Base-by-base conservation (phyloP, 2,329 filamentous ascomycete species). In the Thelonectria blattea region DNA sequence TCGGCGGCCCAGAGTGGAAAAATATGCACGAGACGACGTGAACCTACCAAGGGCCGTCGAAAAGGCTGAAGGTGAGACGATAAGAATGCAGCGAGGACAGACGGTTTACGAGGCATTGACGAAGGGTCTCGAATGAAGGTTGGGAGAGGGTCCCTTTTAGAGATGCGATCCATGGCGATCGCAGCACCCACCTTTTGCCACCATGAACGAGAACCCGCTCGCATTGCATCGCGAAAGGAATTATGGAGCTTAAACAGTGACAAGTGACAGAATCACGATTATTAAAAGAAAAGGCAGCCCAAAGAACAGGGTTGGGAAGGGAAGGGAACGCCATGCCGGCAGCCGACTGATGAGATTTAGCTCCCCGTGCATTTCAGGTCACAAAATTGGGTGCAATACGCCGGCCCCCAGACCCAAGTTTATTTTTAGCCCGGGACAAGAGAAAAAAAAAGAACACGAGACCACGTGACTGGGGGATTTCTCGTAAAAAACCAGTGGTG, bases 361-460 rank as follows among this genome's bases (percentile, higher is more conserved):
- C 34, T 15, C 34, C 34, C 12, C 12, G 11, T 37, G 34, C 34
- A 37, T 37, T 41, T 37, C 34, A 37, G 34, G 34, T 37, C 34
- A 37, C 34, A 37, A 37, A 37, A 37, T 37, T 37, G 34, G 34
- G 4, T 30, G 34, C 12, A 37, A 37, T 37, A 15, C 7, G 34
- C 34, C 15, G 34, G 34, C 34, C 15, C n/a, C 34, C 15, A 37
- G 34, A 12, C 2, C 34, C 34, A 37, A 32, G n/a, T 55, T 52
- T 70, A 70, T 70, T 69, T 70, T 70, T 71, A 71, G 68, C 45
- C 51, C 18, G 20, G 37, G n/a, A 10, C 56, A 42, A 39, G 47
- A 5, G n/a, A 9, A 5, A 45, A 45, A 18, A 45, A 46, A 46
- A 46, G 61, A 68, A 73, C 71, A 73, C 71, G 71, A 73, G 71